phyloP scores from a whole-genome alignment of 2,329 filamentous ascomycete species.

The Paraphoma sp. region DNA sequence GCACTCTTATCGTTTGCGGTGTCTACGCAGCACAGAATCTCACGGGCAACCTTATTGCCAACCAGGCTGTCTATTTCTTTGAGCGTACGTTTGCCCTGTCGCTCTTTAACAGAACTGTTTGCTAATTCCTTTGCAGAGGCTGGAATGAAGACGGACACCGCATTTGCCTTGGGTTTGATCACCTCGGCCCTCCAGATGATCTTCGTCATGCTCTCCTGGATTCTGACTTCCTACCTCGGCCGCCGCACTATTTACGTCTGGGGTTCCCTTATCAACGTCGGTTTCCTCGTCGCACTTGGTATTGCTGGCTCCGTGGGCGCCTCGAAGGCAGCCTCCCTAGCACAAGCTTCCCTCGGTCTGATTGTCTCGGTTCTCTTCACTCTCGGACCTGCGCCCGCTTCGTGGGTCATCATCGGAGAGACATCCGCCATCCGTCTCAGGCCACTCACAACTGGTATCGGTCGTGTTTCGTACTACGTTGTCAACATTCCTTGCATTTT shows the following conservation, averaged over 20 bases:
- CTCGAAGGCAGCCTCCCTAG: slow-evolving; percentile 53
- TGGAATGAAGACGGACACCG: slow-evolving; percentile 60
- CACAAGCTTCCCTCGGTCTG: slow-evolving; percentile 68
- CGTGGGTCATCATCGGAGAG: slow-evolving; percentile 72
- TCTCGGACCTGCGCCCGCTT: slow-evolving; percentile 67
- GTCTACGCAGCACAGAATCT: slow-evolving; percentile 67
- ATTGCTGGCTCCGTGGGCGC: slow-evolving; percentile 61
- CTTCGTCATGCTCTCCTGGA: slow-evolving; percentile 71
- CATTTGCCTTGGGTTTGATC: slow-evolving; percentile 69
- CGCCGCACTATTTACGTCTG: slow-evolving; percentile 70
- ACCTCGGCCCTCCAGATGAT: slow-evolving; percentile 68
- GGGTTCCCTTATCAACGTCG: slow-evolving; percentile 62
- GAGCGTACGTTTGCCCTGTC: slow-evolving; percentile 49
- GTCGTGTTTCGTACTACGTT: slow-evolving; percentile 69
- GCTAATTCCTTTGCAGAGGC: slow-evolving; percentile 59
- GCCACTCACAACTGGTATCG: slow-evolving; percentile 70
- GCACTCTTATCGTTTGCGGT: slow-evolving; percentile 63
- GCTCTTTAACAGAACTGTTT: slow-evolving; percentile 25
- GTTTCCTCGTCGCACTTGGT: slow-evolving; percentile 65
- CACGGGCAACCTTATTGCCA: slow-evolving; percentile 68
- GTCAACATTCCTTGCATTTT: slow-evolving; percentile 72
- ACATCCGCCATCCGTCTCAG: slow-evolving; percentile 70
- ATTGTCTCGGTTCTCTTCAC: slow-evolving; percentile 71
- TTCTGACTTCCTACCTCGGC: slow-evolving; percentile 69
- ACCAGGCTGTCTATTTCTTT: slow-evolving; percentile 69